Conservation (phyloP, 2,329 filamentous ascomycete species). For the Calonectria pteridis region DNA sequence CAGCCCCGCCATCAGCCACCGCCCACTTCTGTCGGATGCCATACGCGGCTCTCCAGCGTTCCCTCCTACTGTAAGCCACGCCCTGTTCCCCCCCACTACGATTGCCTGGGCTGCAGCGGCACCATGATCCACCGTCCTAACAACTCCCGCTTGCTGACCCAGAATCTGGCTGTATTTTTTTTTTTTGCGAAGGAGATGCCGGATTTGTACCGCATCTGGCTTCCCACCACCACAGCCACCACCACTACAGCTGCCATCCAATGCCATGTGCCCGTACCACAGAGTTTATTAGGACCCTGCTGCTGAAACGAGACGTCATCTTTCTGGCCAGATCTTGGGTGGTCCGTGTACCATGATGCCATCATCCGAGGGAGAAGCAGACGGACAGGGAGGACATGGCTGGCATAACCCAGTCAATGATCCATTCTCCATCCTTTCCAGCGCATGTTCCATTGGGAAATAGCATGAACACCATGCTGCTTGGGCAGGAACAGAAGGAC, state of each 20-base stretch:
- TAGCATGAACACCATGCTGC: background rate
- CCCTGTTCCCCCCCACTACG: background rate
- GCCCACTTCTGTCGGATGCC: background rate
- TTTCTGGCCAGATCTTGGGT: slow-evolving; percentile 17
- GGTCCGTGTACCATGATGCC: slow-evolving; percentile 25
- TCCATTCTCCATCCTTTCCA: background rate
- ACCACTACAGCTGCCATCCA: background rate
- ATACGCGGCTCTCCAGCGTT: slow-evolving; percentile 10
- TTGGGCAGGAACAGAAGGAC: background rate
- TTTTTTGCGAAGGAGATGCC: background rate
- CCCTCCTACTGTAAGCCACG: background rate
- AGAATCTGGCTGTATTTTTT: background rate
- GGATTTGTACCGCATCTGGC: background rate
- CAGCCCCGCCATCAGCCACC: slow-evolving; percentile 36
- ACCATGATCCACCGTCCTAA: background rate
- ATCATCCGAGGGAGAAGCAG: slow-evolving; percentile 1
- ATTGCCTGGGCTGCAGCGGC: slow-evolving; percentile 1
- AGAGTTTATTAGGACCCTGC: slow-evolving; percentile 1
- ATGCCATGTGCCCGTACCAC: background rate
- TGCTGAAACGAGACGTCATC: slow-evolving; percentile 15
- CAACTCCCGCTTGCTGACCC: background rate
- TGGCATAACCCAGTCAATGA: background rate
- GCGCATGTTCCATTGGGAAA: slow-evolving; percentile 12
- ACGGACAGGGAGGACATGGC: slow-evolving; percentile 2
- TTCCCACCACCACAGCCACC: background rate